phyloP scores from a whole-genome alignment of 257 asterid species.

The Solanum paucissectum region DNA sequence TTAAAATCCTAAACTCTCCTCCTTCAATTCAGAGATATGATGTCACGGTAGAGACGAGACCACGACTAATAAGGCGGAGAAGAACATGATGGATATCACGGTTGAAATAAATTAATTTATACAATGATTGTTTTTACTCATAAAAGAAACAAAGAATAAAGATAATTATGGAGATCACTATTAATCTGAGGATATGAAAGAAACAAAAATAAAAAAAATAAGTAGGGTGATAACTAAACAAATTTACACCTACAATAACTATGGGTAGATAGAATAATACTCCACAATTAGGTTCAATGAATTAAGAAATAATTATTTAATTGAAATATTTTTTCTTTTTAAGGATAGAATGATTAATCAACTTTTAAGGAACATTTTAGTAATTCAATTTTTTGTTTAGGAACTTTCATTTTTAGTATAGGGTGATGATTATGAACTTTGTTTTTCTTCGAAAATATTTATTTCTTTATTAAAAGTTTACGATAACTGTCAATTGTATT shows the following conservation, averaged over 20 bases:
- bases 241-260: background rate
- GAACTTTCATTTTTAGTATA: background rate
- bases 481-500: accelerated
- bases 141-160: background rate
- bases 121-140: background rate
- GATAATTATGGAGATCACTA: background rate
- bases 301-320: background rate
- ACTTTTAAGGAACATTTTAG: background rate
- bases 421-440: background rate
- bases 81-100: background rate
- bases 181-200: background rate
- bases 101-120: no score
- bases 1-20: background rate
- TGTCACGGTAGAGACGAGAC: no score
- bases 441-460: background rate
- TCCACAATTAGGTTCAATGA: background rate
- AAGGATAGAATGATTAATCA: background rate
- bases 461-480: background rate
- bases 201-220: no score
- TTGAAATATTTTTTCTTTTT: no score
- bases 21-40: background rate
- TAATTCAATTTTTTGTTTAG: background rate
- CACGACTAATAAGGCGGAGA: no score
- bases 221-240: background rate
- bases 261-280: background rate